Percentiles rank a stretch among this genome's conserved stretches.
These are phyloP conservation scores for Candida ascalaphidarum DNA, from an alignment of 805 yeast species.

Conservation along the genomic window DNA sequence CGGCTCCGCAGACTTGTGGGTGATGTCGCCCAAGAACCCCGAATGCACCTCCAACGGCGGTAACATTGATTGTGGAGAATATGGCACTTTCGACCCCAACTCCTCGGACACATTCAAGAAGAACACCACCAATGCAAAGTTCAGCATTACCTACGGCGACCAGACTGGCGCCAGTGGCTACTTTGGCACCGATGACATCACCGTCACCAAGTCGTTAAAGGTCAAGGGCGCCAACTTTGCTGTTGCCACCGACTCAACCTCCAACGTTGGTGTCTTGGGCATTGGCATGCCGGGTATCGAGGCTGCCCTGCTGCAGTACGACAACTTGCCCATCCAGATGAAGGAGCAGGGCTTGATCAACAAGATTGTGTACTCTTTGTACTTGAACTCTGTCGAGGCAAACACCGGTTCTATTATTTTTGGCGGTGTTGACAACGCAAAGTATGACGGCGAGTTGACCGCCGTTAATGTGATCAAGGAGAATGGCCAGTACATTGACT, in stretches of 20 bases:
- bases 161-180: too few relatives aligned
- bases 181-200: too few relatives aligned
- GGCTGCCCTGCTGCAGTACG: conserved; percentile 28
- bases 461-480: conserved; percentile 1
- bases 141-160: background rate
- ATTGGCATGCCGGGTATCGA: conserved; percentile 13
- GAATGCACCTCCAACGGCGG: conserved; percentile 16
- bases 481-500: conserved; percentile 6
- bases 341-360: conserved; percentile 48
- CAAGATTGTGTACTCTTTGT: conserved; percentile 54
- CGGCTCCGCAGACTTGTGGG: conserved; percentile 1
- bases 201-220: too few relatives aligned
- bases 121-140: background rate
- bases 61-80: conserved; percentile 9
- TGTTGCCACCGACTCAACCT: background rate
- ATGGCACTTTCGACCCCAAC: conserved; percentile 12
- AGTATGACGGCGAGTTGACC: background rate
- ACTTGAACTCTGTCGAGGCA: conserved; percentile 33
- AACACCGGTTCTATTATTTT: conserved; percentile 5
- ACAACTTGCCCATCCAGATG: conserved; percentile 59
- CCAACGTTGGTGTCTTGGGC: conserved; percentile 12
- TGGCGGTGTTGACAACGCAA: conserved; percentile 1
- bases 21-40: conserved; percentile 7
- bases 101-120: conserved; percentile 7
- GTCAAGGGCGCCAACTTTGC: conserved; percentile 9